A percentile compares a stretch with the other conserved stretches of the same genome.
These are phyloP conservation scores for Sporothrix inflata DNA, from an alignment of 2,329 filamentous ascomycete species.

Conservation along the genomic window DNA sequence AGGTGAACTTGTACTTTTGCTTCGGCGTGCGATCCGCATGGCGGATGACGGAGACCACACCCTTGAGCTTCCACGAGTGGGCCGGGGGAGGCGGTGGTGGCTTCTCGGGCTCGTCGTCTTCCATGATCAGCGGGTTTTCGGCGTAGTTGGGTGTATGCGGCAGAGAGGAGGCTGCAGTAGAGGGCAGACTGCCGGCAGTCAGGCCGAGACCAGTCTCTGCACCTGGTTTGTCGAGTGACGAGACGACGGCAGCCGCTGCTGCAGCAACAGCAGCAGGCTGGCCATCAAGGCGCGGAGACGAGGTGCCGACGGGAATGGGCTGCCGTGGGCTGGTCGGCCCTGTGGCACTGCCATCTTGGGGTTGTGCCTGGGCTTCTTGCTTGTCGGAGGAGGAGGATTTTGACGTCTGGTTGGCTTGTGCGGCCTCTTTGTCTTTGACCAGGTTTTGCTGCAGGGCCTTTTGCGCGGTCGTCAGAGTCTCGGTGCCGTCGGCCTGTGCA, in stretches of 20 bases:
- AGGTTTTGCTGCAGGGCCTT: conserved; percentile 30
- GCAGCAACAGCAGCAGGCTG: neutral
- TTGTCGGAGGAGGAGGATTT: conserved; percentile 12
- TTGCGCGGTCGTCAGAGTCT: conserved; percentile 32
- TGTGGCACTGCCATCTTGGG: neutral
- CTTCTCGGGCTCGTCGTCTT: conserved; percentile 46
- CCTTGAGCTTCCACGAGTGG: conserved; percentile 97
- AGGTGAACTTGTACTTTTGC: conserved; percentile 99
- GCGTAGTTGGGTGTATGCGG: conserved; percentile 46
- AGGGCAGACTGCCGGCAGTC: conserved; percentile 33
- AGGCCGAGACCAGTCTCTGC: conserved; percentile 14
- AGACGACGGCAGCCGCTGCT: neutral
- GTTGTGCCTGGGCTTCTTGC: neutral
- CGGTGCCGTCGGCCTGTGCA: conserved; percentile 16
- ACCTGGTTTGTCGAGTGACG: neutral
- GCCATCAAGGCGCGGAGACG: neutral
- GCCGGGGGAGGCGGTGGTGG: conserved; percentile 74
- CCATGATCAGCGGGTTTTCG: conserved; percentile 39
- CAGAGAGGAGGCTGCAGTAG: conserved; percentile 46
- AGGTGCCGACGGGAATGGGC: neutral
- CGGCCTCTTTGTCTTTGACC: conserved; percentile 38
- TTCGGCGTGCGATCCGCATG: conserved; percentile 98
- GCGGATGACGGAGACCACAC: conserved; percentile 92
- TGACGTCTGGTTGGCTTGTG: conserved; percentile 20
- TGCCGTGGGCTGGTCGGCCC: neutral